Evolutionary conservation across 805 yeast genomes (phyloP), one percentile per base, ranked within the genome.

Genomic region (Komagataella pastoris): DNA sequence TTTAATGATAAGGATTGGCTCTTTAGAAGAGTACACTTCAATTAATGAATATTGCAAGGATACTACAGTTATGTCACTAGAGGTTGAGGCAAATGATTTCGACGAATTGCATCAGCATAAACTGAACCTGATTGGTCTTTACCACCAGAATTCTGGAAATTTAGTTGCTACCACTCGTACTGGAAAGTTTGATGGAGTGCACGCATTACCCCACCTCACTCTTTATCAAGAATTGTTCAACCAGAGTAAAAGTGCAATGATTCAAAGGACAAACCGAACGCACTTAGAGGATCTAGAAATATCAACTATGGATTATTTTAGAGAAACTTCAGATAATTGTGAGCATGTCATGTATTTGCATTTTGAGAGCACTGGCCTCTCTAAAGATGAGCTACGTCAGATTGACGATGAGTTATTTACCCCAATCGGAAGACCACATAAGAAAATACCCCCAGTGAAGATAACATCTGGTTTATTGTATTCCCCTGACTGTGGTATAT

Each of bases 401-500:
- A 79, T 90, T 30, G 97, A 90, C 57, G 74, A 79, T 44, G 98
- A 90, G 63, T 66, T 89, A 18, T 62, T 57, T 8, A 70, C 75
- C 55, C 97, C 97, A 1, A 61, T 76, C n/a, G 97, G 97, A 0
- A 70, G 85, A 54, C 97, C 97, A 1, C 74, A 81, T 14, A 73
- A 75, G 17, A 54, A 60, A 1, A 61, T 83, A 4, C 97, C 97
- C 0, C 59, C 64, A 0, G 56, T 90, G 17, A 67, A 67, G 36
- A 59, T 90, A 7, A 63, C 74, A 2, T 65, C 74, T 8, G 88
- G 84, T 6, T 55, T 88, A 12, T 54, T 88, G 17, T 89, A 86
- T 60, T 88, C 96, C 0, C 97, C 97, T 0, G 96, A 90, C 61
- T 90, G 98, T 70, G 95, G 90, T 0, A 60, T 83, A 2, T 61